Evolutionary conservation across 2,329 filamentous ascomycete genomes (phyloP).

Genomic region (Fusarium haematococcum): DNA sequence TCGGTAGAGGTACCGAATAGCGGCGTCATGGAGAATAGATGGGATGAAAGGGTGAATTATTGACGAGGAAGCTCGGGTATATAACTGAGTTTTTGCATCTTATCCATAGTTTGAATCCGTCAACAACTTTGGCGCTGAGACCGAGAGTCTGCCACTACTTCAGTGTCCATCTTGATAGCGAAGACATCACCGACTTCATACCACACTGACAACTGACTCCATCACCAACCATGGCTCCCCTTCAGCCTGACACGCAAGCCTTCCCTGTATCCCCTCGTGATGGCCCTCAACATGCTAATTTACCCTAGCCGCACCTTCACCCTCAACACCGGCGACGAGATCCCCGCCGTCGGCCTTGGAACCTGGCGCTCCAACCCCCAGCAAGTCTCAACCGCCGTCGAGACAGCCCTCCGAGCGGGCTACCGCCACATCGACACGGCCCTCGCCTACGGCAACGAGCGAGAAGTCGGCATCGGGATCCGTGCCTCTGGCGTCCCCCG

Average conservation of each 20-base stretch:
- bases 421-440: conserved; percentile 85
- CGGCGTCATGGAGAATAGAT: neutral
- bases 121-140: neutral
- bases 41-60: neutral
- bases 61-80: neutral
- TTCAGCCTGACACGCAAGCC: conserved; percentile 20
- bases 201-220: neutral
- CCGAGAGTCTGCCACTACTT: neutral
- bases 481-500: conserved; percentile 73
- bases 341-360: conserved; percentile 80
- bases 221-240: conserved; percentile 18
- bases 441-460: conserved; percentile 82
- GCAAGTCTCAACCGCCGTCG: conserved; percentile 77
- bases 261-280: neutral
- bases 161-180: neutral
- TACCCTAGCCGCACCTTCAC: conserved; percentile 62
- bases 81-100: neutral
- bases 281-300: neutral
- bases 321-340: conserved; percentile 82
- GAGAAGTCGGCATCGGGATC: conserved; percentile 75
- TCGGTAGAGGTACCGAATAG: no score
- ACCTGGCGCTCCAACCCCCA: conserved; percentile 82
- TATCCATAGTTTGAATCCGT: neutral
- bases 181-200: neutral
- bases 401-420: conserved; percentile 73